Evolutionary conservation across 2,329 filamentous ascomycete species (phyloP), one percentile per base, ranked within the genome.

Genomic region (Tricladium varicosporioides): DNA sequence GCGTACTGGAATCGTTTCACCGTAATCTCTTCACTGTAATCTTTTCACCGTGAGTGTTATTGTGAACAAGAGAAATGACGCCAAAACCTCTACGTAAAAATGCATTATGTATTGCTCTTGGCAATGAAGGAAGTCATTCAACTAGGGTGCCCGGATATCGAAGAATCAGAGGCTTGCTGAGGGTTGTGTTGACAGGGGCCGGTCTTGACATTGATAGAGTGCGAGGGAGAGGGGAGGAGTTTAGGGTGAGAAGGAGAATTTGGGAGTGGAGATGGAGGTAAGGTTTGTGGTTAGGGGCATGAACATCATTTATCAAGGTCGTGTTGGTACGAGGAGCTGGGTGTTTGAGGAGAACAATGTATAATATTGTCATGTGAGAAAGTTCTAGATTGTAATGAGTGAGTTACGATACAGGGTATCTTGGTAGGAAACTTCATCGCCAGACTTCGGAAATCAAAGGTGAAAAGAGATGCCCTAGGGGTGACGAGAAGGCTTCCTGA

Each of bases 81-180:
- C 62, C 43, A 79, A 68, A 5, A 80, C 77, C 46, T 76, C 70
- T 27, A 69, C 66, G 53, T 77, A 74, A 53, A 71, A 72, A 64
- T 76, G 75, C 55, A 77, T 77, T 7, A 78, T 81, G 64, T 73
- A 74, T 40, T 72, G 72, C 55, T 70, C 63, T 55, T 69, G 76
- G 65, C 81, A 79, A 64, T 79, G 81, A 58, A 81, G 75, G 55
- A 81, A 72, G 31, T 75, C 66, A 27, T 77, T 71, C 63, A 71
- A 64, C 60, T 80, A 63, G 49, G 78, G 70, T 50, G 75, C 73
- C 51, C 80, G 72, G 63, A 81, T 75, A 62, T 82, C 78, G 53
- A 80, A 70, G 73, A 81, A 78, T 31, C 78, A 74, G 67, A 81
- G 63, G 8, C 79, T 79, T 1, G 75, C 73, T 33, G 65, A 54